A percentile compares a stretch with the other conserved stretches of the same genome.
Evolutionary conservation across 805 yeast species (phyloP).

Genomic region (Candida morakotiae): DNA sequence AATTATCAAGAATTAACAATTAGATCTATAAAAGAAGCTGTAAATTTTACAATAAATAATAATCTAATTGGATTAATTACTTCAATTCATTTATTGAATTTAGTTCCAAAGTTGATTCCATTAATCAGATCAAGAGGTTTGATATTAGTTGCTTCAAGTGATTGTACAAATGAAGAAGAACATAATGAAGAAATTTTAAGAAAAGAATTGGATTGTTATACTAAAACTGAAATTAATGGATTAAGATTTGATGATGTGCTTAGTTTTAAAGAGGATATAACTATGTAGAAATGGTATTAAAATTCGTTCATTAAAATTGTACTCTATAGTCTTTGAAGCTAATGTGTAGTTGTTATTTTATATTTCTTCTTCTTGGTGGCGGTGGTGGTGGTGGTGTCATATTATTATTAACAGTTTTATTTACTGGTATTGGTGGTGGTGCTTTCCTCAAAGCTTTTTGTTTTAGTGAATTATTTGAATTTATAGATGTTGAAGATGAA

Average conservation of each 20-base stretch:
- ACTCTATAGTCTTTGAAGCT: too few species aligned
- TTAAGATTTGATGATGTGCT: slow-evolving; percentile 58
- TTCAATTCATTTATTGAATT: slow-evolving; percentile 61
- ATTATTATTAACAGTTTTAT: slow-evolving; percentile 13
- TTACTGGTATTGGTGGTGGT: slow-evolving; percentile 26
- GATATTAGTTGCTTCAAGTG: slow-evolving; percentile 69
- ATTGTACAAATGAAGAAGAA: slow-evolving; percentile 26
- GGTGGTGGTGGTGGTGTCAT: slow-evolving; percentile 34
- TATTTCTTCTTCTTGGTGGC: slow-evolving; percentile 19
- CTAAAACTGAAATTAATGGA: slow-evolving; percentile 59
- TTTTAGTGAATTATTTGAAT: slow-evolving; percentile 14
- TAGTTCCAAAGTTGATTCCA: slow-evolving; percentile 74
- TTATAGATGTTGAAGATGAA: slow-evolving; percentile 14
- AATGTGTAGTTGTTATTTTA: not conserved
- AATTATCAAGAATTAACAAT: slow-evolving; percentile 41
- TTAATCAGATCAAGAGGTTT: slow-evolving; percentile 77
- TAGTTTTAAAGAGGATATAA: slow-evolving; percentile 57
- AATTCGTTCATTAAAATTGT: not conserved
- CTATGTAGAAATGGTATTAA: slow-evolving; percentile 16
- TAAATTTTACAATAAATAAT: slow-evolving; percentile 73
- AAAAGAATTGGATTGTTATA: slow-evolving; percentile 32
- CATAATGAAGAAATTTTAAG: slow-evolving; percentile 20
- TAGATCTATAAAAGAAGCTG: slow-evolving; percentile 76
- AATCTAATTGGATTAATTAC: slow-evolving; percentile 82
- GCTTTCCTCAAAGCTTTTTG: slow-evolving; percentile 29